phyloP scores from a whole-genome alignment of 768 basidiomycete genomes.

The Serendipita vermifera region DNA sequence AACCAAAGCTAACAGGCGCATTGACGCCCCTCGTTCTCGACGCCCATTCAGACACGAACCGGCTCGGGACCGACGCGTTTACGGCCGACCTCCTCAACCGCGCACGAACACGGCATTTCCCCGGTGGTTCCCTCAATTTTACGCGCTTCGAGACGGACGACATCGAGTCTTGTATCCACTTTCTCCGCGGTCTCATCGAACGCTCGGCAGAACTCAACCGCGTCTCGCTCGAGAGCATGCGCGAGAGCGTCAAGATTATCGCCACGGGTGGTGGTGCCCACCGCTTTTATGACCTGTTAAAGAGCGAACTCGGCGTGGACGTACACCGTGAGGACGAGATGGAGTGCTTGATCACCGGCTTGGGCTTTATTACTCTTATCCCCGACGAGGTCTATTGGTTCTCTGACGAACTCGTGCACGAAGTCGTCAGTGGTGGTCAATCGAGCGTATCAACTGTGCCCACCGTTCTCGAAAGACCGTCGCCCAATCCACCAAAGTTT shows the following conservation, averaged over 20 bases:
- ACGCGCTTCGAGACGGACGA: constrained; percentile 91
- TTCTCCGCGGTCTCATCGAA: constrained; percentile 76
- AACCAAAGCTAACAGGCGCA: constrained; percentile 51
- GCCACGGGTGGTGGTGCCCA: constrained; percentile 97
- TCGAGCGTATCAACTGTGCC: too few species aligned
- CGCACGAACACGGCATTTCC: constrained; percentile 66
- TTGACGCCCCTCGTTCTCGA: constrained; percentile 71
- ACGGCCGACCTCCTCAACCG: constrained; percentile 47
- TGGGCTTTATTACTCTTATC: constrained; percentile 91
- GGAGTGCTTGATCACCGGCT: constrained; percentile 93
- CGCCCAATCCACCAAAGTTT: constrained; percentile 80
- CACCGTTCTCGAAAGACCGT: constrained; percentile 58
- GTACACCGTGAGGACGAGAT: constrained; percentile 92
- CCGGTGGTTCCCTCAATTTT: constrained; percentile 94
- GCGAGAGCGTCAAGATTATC: constrained; percentile 86
- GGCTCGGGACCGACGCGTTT: constrained; percentile 28
- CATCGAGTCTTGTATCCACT: constrained; percentile 70
- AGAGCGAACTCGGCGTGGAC: constrained; percentile 61
- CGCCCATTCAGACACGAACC: constrained; percentile 28
- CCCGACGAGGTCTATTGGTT: constrained; percentile 98
- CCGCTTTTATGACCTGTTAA: constrained; percentile 78
- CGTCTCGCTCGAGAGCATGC: constrained; percentile 84
- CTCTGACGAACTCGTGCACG: constrained; percentile 85
- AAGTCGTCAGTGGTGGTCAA: constrained; percentile 27
- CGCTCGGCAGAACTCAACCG: constrained; percentile 75